Percentiles rank a stretch among this genome's conserved stretches.
These are phyloP conservation scores for Rhamnella rubrinervis DNA, from an alignment of 331 rosid species.

Conservation along the genomic window DNA sequence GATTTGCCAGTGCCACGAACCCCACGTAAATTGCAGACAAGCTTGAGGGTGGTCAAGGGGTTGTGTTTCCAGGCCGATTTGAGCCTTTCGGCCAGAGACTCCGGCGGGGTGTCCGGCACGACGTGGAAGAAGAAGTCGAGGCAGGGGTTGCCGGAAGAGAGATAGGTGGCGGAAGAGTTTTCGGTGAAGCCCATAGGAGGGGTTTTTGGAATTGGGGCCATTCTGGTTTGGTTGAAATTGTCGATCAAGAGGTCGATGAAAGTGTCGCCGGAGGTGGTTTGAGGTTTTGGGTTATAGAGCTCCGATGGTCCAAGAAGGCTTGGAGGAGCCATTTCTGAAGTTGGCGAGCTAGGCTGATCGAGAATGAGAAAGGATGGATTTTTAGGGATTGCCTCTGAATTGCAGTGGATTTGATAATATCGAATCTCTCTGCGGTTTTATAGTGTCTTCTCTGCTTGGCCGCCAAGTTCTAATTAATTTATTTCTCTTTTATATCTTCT, in stretches of 20 bases:
- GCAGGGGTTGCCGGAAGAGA: constrained; percentile 61
- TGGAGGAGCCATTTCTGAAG: constrained; percentile 28
- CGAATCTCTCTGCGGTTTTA: too few species aligned
- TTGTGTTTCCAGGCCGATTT: constrained; percentile 40
- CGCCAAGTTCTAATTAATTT: too few species aligned
- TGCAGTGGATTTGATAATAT: not conserved
- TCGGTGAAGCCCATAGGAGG: constrained; percentile 41
- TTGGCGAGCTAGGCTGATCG: too few species aligned
- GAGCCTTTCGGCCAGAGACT: constrained; percentile 25
- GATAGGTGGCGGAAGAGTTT: constrained; percentile 43
- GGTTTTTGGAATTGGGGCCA: not conserved
- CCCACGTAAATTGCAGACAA: constrained; percentile 63
- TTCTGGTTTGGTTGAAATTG: constrained; percentile 26
- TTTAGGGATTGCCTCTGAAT: too few species aligned
- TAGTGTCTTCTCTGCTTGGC: too few species aligned
- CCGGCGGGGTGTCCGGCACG: constrained; percentile 51
- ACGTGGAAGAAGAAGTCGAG: constrained; percentile 75
- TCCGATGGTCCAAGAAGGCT: constrained; percentile 50
- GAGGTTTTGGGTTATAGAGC: constrained; percentile 12
- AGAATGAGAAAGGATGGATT: too few species aligned
- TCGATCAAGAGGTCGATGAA: constrained; percentile 40
- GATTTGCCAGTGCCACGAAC: constrained; percentile 75
- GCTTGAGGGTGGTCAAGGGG: constrained; percentile 64
- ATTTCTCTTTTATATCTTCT: too few species aligned
- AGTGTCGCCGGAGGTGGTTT: constrained; percentile 14